phyloP scores from a whole-genome alignment of 768 basidiomycete genomes.

The Hygrophorus pudorinus region DNA sequence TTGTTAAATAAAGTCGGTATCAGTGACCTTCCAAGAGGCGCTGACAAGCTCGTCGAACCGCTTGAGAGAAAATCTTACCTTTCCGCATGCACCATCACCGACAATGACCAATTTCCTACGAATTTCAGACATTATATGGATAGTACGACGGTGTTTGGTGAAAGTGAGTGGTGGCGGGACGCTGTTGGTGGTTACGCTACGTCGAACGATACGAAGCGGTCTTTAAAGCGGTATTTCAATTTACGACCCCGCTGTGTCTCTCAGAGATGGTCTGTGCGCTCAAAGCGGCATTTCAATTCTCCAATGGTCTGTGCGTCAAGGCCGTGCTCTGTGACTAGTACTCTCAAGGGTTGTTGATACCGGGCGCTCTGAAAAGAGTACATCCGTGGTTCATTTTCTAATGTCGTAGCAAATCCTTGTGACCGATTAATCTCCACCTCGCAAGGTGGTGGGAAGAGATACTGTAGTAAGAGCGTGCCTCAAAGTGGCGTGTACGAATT shows the following conservation, averaged over 20 bases:
- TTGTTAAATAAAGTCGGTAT: conserved; percentile 1
- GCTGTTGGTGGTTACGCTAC: conserved; percentile 2
- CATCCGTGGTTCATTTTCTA: too few species aligned
- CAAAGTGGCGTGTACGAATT: too few species aligned
- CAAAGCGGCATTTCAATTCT: too few species aligned
- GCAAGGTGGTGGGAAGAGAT: too few species aligned
- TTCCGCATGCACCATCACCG: conserved; percentile 96
- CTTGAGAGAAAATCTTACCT: conserved; percentile 39
- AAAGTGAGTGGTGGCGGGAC: background rate
- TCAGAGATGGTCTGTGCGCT: conserved; percentile 14
- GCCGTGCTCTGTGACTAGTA: too few species aligned
- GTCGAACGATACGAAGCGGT: conserved; percentile 9
- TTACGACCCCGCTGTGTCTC: background rate
- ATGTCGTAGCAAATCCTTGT: too few species aligned
- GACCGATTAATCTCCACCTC: too few species aligned
- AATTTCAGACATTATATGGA: conserved; percentile 80
- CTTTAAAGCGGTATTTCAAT: conserved; percentile 19
- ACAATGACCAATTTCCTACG: conserved; percentile 98
- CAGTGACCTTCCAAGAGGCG: background rate
- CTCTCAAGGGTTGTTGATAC: too few species aligned
- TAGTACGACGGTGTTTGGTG: conserved; percentile 1
- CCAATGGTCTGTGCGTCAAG: too few species aligned
- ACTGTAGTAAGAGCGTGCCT: too few species aligned
- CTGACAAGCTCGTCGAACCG: background rate
- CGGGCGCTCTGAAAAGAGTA: too few species aligned